These are phyloP conservation scores for Carnegiea gigantea DNA, from an alignment of 179 eudicot genomes.

Conservation along the genomic window DNA sequence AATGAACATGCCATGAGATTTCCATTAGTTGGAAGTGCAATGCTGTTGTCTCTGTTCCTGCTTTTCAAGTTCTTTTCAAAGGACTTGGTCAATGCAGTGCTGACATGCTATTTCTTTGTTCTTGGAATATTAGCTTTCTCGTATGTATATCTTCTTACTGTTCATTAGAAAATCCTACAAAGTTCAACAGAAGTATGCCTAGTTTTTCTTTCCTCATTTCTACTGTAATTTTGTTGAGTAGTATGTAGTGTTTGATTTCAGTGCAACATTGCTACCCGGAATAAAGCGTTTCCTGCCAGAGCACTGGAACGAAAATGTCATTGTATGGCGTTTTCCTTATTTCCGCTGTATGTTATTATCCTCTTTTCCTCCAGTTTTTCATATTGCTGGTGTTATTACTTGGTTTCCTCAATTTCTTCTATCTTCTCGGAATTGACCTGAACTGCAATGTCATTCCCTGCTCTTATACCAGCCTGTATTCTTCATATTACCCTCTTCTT, in stretches of 20 bases:
- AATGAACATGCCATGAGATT: constrained; percentile 97
- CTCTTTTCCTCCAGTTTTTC: background rate
- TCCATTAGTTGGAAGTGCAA: constrained; percentile 95
- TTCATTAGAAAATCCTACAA: constrained; percentile 10
- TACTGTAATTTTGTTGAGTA: background rate
- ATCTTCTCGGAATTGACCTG: background rate
- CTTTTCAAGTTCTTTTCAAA: constrained; percentile 92
- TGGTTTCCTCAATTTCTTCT: background rate
- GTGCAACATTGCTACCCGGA: constrained; percentile 88
- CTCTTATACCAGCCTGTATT: background rate
- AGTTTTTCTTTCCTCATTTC: background rate
- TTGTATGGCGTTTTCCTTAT: constrained; percentile 80
- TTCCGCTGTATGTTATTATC: constrained; percentile 53
- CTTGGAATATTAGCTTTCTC: constrained; percentile 91
- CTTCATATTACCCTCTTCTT: background rate
- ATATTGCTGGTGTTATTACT: background rate
- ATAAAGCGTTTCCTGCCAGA: constrained; percentile 74
- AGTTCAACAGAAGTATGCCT: background rate
- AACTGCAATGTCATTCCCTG: background rate
- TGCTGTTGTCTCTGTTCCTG: constrained; percentile 85
- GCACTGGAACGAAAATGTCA: constrained; percentile 75
- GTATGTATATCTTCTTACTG: constrained; percentile 52
- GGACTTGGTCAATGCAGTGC: constrained; percentile 92
- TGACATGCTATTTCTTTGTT: constrained; percentile 84
- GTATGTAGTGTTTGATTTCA: constrained; percentile 25